Conservation (phyloP, 2,329 filamentous ascomycete species). For the Basipetospora sp. region DNA sequence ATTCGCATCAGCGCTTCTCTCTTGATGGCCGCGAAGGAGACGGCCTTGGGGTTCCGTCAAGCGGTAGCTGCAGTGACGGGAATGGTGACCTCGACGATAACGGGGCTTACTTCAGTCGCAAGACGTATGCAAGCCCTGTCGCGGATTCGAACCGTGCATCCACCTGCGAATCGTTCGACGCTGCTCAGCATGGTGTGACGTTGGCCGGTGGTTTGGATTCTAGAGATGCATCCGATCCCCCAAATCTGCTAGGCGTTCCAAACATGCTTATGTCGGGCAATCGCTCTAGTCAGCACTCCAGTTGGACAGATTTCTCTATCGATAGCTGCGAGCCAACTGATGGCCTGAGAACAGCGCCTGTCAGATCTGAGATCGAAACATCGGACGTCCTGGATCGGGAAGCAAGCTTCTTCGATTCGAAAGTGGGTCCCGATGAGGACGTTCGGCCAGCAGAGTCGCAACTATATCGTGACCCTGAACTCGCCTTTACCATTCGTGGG, state of each 20-base stretch:
- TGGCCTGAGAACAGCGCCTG: neutral
- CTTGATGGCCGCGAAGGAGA: too few relatives aligned
- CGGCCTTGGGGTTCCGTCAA: too few relatives aligned
- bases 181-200: constrained; percentile 12
- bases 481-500: neutral
- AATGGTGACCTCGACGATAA: constrained; percentile 21
- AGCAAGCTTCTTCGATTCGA: neutral
- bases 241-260: constrained; percentile 33
- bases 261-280: constrained; percentile 27
- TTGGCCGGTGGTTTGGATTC: neutral
- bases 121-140: neutral
- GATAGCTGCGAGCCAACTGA: constrained; percentile 29
- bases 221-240: constrained; percentile 19
- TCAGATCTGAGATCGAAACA: constrained; percentile 1
- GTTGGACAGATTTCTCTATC: constrained; percentile 47
- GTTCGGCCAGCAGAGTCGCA: neutral
- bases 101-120: constrained; percentile 4
- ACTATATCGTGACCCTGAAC: neutral
- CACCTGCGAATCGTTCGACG: constrained; percentile 26
- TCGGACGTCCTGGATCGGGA: constrained; percentile 2
- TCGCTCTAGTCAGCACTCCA: constrained; percentile 38
- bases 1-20: constrained; percentile 5
- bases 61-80: constrained; percentile 14
- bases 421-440: neutral
- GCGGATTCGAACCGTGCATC: constrained; percentile 21